Percentiles rank a stretch among this genome's conserved stretches.
Evolutionary conservation across 164 flowering plant species (phyloP).

Genomic region (Liquidambar formosana): DNA sequence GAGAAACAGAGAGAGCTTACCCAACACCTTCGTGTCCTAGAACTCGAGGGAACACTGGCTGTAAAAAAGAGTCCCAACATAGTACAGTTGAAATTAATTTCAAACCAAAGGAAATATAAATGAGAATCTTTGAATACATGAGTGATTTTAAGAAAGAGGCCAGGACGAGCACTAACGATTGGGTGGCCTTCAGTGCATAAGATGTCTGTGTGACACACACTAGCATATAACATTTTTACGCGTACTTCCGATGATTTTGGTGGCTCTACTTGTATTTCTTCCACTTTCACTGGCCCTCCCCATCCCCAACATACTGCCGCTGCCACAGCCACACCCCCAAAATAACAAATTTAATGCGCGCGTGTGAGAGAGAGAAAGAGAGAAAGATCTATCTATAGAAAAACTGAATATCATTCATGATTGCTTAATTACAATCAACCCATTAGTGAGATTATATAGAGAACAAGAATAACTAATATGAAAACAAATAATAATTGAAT

Average conservation of each 20-base stretch:
- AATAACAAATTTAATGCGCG: too few species aligned
- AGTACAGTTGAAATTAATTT: too few species aligned
- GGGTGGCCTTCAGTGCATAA: conserved; percentile 20
- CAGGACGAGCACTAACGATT: conserved; percentile 9
- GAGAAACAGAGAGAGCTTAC: conserved; percentile 14
- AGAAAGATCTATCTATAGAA: too few species aligned
- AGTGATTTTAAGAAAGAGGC: too few species aligned
- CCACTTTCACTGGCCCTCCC: conserved; percentile 30
- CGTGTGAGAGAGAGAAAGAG: too few species aligned
- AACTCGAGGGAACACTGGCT: conserved; percentile 45
- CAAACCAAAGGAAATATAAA: neutral
- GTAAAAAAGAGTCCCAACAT: neutral
- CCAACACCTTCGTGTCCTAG: conserved; percentile 61
- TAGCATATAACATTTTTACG: conserved; percentile 47
- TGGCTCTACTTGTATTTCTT: conserved; percentile 48
- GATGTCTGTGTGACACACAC: conserved; percentile 51
- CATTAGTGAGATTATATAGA: too few species aligned
- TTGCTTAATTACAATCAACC: too few species aligned
- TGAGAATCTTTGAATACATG: too few species aligned
- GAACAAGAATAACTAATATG: too few species aligned
- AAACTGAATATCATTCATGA: too few species aligned
- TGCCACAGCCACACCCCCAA: too few species aligned
- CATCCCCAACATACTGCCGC: conserved; percentile 41
- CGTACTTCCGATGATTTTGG: conserved; percentile 44
- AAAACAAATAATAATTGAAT: too few species aligned